phyloP scores from a whole-genome alignment of 2,329 filamentous ascomycete genomes.

The Verticillium zaregamsianum region DNA sequence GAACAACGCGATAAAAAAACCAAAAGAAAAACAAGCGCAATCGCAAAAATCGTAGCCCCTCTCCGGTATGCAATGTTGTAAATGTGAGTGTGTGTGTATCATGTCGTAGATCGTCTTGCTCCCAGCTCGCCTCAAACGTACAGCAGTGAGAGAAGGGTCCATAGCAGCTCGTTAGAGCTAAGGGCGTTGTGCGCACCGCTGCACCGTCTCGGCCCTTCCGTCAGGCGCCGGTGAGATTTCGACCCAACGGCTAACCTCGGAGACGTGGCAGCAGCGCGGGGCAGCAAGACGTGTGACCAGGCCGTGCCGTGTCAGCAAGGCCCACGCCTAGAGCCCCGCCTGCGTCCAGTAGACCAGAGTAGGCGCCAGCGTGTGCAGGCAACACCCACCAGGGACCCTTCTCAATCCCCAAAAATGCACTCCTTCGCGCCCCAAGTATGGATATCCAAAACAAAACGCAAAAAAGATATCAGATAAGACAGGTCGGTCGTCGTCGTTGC shows the following conservation, averaged over 20 bases:
- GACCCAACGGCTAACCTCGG: neutral
- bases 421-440: constrained; percentile 4
- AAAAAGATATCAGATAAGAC: constrained; percentile 7
- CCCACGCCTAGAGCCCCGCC: neutral
- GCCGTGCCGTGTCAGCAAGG: neutral
- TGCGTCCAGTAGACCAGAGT: neutral
- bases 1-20: constrained; percentile 1
- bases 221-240: neutral
- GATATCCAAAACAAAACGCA: constrained; percentile 4
- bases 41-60: constrained; percentile 5
- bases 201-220: neutral
- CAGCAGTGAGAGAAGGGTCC: neutral
- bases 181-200: neutral
- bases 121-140: neutral
- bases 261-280: neutral
- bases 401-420: neutral
- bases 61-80: constrained; percentile 11
- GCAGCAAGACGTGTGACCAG: neutral
- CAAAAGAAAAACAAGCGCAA: constrained; percentile 2
- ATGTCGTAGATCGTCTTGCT: constrained; percentile 9
- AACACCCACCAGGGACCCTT: neutral
- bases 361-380: neutral
- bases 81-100: constrained; percentile 13
- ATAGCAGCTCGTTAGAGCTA: neutral
- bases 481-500: constrained; percentile 12